These are phyloP conservation scores for Cyberlindnera petersonii DNA, from an alignment of 805 yeast genomes.

Conservation along the genomic window DNA sequence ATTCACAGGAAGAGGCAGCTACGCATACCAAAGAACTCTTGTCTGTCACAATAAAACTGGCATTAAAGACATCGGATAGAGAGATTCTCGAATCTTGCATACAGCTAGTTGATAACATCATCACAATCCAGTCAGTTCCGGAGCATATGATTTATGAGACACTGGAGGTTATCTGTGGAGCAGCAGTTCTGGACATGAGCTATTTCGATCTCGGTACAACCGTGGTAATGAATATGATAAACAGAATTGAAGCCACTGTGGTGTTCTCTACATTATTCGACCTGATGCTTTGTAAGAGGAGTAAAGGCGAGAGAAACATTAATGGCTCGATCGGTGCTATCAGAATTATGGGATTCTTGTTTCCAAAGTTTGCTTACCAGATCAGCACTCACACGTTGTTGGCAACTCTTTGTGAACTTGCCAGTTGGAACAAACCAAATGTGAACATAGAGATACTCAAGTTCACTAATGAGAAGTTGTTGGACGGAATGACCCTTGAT, in stretches of 20 bases:
- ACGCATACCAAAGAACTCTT: constrained; percentile 38
- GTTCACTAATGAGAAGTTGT: constrained; percentile 38
- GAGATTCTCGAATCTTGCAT: constrained; percentile 37
- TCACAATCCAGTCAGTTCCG: constrained; percentile 47
- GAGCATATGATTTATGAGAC: constrained; percentile 32
- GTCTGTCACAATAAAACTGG: constrained; percentile 33
- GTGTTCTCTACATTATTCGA: constrained; percentile 17
- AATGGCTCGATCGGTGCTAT: constrained; percentile 39
- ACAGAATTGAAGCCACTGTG: constrained; percentile 11
- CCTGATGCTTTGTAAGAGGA: constrained; percentile 15
- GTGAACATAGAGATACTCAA: constrained; percentile 39
- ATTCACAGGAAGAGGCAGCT: constrained; percentile 11
- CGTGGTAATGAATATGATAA: constrained; percentile 35
- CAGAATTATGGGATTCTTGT: constrained; percentile 32
- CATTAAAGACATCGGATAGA: constrained; percentile 36
- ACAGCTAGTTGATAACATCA: constrained; percentile 39
- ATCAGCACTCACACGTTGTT: constrained; percentile 32
- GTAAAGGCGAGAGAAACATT: constrained; percentile 23
- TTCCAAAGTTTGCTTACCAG: constrained; percentile 27
- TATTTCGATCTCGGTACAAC: constrained; percentile 36
- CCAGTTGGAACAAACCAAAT: constrained; percentile 34
- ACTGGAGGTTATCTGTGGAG: constrained; percentile 44
- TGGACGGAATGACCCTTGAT: constrained; percentile 27
- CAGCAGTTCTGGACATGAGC: constrained; percentile 34
- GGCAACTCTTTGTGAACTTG: constrained; percentile 30